Evolutionary conservation across 345 rosid genomes (phyloP).

Genomic region (Syzygium aromaticum): DNA sequence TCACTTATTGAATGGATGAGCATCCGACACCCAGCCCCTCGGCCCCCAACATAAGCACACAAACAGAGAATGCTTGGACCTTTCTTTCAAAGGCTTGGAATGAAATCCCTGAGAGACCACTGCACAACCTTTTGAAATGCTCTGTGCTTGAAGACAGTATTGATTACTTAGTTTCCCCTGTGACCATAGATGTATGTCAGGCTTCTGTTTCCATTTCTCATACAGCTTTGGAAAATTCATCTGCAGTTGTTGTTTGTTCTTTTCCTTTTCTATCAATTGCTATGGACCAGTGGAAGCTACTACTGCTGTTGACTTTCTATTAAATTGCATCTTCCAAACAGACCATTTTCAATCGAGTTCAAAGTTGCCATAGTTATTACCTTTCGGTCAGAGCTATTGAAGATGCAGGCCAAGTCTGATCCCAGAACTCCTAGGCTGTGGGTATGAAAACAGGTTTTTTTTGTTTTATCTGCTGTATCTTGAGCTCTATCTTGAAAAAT

Average conservation of each 20-base stretch:
- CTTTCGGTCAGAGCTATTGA: slow-evolving; percentile 59
- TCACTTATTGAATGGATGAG: neutral
- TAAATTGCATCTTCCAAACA: slow-evolving; percentile 12
- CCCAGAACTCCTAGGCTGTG: slow-evolving; percentile 87
- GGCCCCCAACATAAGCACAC: neutral
- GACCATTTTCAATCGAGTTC: slow-evolving; percentile 86
- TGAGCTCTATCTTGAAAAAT: neutral
- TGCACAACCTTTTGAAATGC: neutral
- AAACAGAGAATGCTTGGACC: neutral
- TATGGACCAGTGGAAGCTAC: neutral
- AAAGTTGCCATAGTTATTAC: slow-evolving; percentile 60
- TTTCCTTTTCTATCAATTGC: neutral
- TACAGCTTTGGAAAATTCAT: neutral
- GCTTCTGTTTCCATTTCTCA: neutral
- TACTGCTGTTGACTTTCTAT: neutral
- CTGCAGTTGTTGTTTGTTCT: neutral
- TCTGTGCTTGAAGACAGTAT: neutral
- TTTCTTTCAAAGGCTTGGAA: neutral
- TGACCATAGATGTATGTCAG: neutral
- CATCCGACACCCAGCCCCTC: neutral
- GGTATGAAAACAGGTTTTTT: slow-evolving; percentile 29
- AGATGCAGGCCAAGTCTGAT: slow-evolving; percentile 59
- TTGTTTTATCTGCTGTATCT: neutral
- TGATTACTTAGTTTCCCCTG: neutral
- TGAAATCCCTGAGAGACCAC: neutral